Evolutionary conservation across 176 grass and related monocot species (phyloP).

Genomic region (Raddia guianensis): DNA sequence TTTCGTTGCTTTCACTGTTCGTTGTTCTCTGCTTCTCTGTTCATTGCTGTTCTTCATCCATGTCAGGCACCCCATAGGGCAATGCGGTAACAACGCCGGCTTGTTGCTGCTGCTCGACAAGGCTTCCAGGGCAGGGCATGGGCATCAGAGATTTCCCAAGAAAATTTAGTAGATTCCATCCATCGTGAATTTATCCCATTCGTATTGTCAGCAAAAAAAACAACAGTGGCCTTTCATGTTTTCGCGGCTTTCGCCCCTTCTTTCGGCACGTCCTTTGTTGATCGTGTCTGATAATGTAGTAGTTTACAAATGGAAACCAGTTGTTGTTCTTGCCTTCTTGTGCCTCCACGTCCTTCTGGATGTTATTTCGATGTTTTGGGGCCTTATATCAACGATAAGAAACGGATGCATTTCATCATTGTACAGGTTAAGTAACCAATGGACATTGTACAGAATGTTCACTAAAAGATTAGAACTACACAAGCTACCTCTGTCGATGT

Average conservation of each 20-base stretch:
- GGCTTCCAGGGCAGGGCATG: conserved; percentile 41
- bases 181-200: background rate
- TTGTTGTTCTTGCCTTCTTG: background rate
- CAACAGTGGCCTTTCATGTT: conserved; percentile 32
- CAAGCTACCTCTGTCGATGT: background rate
- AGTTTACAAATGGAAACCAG: conserved; percentile 25
- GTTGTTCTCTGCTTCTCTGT: background rate
- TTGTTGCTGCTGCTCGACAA: conserved; percentile 69
- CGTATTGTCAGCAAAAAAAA: conserved; percentile 7
- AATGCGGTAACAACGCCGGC: conserved; percentile 59
- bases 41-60: background rate
- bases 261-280: background rate
- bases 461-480: background rate
- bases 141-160: conserved; percentile 58
- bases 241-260: background rate
- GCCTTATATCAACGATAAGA: background rate
- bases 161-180: conserved; percentile 25
- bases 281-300: conserved; percentile 10
- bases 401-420: background rate
- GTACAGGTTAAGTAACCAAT: conserved; percentile 20
- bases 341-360: background rate
- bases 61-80: conserved; percentile 70
- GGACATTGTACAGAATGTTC: conserved; percentile 25
- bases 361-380: conserved; percentile 9
- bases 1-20: background rate